Evolutionary conservation across 2,329 filamentous ascomycete species (phyloP).

Genomic region (Chaetomium olivaceum): DNA sequence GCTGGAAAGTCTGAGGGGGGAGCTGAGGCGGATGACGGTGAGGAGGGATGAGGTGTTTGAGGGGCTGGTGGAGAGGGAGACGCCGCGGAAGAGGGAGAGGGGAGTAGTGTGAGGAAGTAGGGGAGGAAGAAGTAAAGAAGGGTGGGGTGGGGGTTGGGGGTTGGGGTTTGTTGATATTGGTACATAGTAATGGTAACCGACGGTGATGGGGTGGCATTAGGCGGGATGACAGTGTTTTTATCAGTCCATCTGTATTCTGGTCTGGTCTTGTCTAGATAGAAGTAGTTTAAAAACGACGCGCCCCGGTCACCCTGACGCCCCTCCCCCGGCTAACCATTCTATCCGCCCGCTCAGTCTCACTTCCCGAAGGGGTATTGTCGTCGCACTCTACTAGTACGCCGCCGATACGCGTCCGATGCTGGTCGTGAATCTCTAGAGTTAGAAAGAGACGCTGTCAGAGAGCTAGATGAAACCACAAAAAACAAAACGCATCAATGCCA

Average conservation of each 20-base stretch:
- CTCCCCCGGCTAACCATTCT: conserved; percentile 16
- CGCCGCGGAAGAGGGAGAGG: conserved; percentile 46
- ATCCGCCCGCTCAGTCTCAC: conserved; percentile 22
- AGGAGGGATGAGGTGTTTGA: conserved; percentile 76
- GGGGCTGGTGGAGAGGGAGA: conserved; percentile 64
- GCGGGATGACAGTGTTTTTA: background rate
- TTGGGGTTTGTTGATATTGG: background rate
- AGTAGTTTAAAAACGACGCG: background rate
- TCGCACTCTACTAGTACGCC: conserved; percentile 18
- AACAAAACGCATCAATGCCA: background rate
- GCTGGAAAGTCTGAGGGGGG: conserved; percentile 65
- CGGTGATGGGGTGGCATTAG: background rate
- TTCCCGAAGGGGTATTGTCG: conserved; percentile 24
- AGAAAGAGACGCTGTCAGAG: conserved; percentile 17
- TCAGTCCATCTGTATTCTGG: background rate
- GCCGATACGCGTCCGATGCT: conserved; percentile 18
- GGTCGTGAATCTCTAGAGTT: conserved; percentile 24
- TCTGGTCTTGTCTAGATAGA: background rate
- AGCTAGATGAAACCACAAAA: conserved; percentile 12
- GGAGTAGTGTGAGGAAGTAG: background rate
- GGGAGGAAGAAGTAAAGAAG: conserved; percentile 17
- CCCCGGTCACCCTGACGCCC: background rate
- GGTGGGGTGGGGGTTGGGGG: background rate
- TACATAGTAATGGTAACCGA: background rate
- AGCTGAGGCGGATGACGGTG: conserved; percentile 62